phyloP scores from a whole-genome alignment of 345 rosid species.

The Iberis pinnata region DNA sequence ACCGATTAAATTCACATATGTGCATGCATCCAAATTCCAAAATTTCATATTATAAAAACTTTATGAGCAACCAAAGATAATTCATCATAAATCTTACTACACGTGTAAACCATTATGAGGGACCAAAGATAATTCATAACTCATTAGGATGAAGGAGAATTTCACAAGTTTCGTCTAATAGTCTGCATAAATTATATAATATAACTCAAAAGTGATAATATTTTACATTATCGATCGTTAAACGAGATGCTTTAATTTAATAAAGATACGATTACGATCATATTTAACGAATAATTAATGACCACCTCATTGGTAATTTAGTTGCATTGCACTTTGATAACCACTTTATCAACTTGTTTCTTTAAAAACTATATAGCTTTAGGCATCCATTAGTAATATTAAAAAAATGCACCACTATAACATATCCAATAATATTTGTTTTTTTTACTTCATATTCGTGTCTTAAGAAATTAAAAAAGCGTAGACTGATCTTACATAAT shows the following conservation, averaged over 20 bases:
- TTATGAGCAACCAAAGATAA: background rate
- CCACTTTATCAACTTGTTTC: constrained; percentile 4
- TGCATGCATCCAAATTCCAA: background rate
- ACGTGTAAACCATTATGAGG: background rate
- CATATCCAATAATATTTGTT: constrained; percentile 18
- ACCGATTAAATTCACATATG: too few relatives aligned
- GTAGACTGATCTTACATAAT: background rate
- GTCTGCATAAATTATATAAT: constrained; percentile 9
- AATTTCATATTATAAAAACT: background rate
- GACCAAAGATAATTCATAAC: background rate
- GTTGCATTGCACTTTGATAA: constrained; percentile 3
- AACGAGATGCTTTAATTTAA: constrained; percentile 8
- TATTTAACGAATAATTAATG: constrained; percentile 7
- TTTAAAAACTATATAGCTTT: background rate
- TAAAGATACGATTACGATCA: constrained; percentile 2
- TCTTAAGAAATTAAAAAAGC: background rate
- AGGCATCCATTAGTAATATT: constrained; percentile 1
- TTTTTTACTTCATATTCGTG: constrained; percentile 8
- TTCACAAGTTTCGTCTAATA: constrained; percentile 1
- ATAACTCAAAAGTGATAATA: background rate
- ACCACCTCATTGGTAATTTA: constrained; percentile 10
- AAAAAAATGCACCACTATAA: constrained; percentile 8
- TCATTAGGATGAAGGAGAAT: constrained; percentile 6
- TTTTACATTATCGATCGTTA: background rate
- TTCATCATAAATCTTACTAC: background rate